A percentile compares a stretch with the other conserved stretches of the same genome.
Conservation (phyloP, 2,329 filamentous ascomycete genomes). For the Fusarium sp. region DNA sequence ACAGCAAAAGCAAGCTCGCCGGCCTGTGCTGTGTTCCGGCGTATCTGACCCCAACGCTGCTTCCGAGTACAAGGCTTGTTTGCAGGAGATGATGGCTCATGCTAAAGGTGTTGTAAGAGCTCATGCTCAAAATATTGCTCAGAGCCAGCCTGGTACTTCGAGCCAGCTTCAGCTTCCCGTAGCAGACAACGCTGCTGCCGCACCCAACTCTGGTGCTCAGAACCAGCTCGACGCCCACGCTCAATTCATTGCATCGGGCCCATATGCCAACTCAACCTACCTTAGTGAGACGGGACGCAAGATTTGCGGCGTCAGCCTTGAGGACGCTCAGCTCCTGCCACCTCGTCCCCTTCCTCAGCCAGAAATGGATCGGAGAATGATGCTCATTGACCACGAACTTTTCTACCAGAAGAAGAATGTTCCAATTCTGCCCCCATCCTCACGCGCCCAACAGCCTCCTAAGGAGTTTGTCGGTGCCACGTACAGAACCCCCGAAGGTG, state of each 20-base stretch:
- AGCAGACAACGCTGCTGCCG: not conserved
- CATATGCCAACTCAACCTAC: not conserved
- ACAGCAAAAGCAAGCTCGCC: too few relatives aligned
- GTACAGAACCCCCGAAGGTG: slow-evolving; percentile 27
- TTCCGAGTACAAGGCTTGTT: too few relatives aligned
- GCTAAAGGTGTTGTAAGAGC: too few relatives aligned
- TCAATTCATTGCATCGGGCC: not conserved
- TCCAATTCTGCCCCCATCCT: slow-evolving; percentile 43
- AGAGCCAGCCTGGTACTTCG: not conserved
- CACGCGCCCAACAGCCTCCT: slow-evolving; percentile 37
- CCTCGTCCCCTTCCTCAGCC: not conserved
- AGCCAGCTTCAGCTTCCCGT: too few relatives aligned
- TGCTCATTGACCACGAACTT: slow-evolving; percentile 38
- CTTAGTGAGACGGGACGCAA: not conserved
- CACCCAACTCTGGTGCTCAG: not conserved
- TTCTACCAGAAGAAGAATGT: slow-evolving; percentile 33
- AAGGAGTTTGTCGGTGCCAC: slow-evolving; percentile 40
- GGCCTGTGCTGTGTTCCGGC: too few relatives aligned
- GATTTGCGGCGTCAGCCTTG: slow-evolving; percentile 5
- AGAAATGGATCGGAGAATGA: slow-evolving; percentile 34
- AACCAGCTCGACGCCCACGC: not conserved
- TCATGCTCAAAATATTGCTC: not conserved
- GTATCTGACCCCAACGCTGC: too few relatives aligned
- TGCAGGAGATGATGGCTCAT: too few relatives aligned
- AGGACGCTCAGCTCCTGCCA: not conserved